Evolutionary conservation across 345 rosid genomes (phyloP), one percentile per base, ranked within the genome.

Genomic region (Citrus hindsii): DNA sequence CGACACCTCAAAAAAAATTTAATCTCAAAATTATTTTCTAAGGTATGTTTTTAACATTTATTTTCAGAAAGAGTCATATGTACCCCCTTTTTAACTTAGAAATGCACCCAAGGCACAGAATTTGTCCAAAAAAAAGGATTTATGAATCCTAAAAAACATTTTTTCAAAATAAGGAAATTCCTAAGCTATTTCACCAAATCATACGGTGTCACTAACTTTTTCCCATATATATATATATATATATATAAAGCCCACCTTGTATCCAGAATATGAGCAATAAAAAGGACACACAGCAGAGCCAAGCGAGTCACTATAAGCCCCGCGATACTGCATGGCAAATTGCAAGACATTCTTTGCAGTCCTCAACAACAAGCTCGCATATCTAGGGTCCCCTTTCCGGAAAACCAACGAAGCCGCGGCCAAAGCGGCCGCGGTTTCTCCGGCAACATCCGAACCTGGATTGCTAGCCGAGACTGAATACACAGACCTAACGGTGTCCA

Each of bases 381-480:
- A 93, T 33, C 74, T 81, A 0, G 87, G 82, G 81, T 95, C 97
- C 7, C 59, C 87, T 68, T 69, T 87, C 25, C 92, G 80, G 80
- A 95, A 95, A 51, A 95, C 98, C 90, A 95, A 46, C 4, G 98
- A 95, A n/a, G 98, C 97, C 2, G 98, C 93, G 0, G 98, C 98
- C 19, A 95, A 76, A 0, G 98, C 97, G 0, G 98, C 98, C 0
- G 98, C 97, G 0, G 92, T 95, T 83, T 95, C 98, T 0, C 87
- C 98, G 0, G 98, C 98, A 0, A 95, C 95, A 13, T 95, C 98
- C 0, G 98, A 95, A n/a, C 98, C 98, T 0, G 98, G 98, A 77
- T 83, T 92, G 55, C 88, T 85, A 0, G 95, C n/a, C 2, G 98
- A 93, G 10, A 95, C 94, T 0, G 85, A 90, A 84, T 90, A 95